A percentile compares a stretch with the other conserved stretches of the same genome.
These are phyloP conservation scores for Apiospora arundinis DNA, from an alignment of 2,329 filamentous ascomycete genomes.

Conservation along the genomic window DNA sequence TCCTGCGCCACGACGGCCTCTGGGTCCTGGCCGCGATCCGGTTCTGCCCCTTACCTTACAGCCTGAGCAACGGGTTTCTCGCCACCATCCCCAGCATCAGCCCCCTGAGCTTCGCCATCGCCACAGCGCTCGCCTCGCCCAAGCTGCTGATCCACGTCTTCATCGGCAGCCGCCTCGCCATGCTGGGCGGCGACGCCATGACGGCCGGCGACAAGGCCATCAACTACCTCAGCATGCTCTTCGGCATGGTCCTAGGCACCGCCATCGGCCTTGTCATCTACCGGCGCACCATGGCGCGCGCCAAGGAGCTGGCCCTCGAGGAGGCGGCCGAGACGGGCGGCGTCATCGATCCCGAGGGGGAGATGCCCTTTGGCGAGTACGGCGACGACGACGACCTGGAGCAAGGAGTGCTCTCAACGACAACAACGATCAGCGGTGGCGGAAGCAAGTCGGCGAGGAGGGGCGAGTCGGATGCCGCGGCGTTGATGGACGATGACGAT, in stretches of 20 bases:
- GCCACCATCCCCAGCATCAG: slow-evolving; percentile 91
- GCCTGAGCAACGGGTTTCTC: slow-evolving; percentile 90
- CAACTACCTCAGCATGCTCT: slow-evolving; percentile 81
- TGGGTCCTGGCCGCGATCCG: slow-evolving; percentile 90
- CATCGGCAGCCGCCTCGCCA: slow-evolving; percentile 82
- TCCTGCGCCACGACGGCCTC: slow-evolving; percentile 87
- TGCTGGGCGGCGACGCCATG: slow-evolving; percentile 85
- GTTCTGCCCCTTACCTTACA: slow-evolving; percentile 91
- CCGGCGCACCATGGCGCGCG: slow-evolving; percentile 68
- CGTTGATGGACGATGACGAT: slow-evolving; percentile 64
- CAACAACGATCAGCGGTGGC: slow-evolving; percentile 24
- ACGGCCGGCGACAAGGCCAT: slow-evolving; percentile 76
- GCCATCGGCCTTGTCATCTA: slow-evolving; percentile 88
- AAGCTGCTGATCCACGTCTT: slow-evolving; percentile 94
- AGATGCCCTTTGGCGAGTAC: slow-evolving; percentile 37
- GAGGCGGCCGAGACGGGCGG: slow-evolving; percentile 48
- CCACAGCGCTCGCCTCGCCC: slow-evolving; percentile 81
- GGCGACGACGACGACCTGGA: slow-evolving; percentile 51
- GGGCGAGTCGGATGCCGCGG: slow-evolving; percentile 58
- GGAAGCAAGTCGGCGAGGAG: slow-evolving; percentile 29
- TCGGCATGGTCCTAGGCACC: slow-evolving; percentile 74
- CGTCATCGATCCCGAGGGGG: slow-evolving; percentile 34
- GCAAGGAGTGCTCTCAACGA: slow-evolving; percentile 42
- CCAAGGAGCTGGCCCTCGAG: slow-evolving; percentile 61
- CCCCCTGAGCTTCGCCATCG: slow-evolving; percentile 76